Conservation (phyloP, 2,329 filamentous ascomycete genomes). For the Trichoderma sp. region DNA sequence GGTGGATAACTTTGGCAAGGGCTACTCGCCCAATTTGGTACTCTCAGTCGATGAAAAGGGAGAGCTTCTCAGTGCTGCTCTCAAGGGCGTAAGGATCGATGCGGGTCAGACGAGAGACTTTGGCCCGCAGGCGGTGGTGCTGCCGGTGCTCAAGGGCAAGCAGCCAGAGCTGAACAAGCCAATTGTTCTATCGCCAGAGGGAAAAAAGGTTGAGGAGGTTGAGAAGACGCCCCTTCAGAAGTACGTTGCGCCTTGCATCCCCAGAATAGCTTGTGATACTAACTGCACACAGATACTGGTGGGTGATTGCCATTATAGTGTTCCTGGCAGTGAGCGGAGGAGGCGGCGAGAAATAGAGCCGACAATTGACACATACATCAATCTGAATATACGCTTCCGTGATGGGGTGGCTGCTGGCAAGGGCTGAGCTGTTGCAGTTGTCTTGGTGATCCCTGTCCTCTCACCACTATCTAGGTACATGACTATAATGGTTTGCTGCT, state of each 20-base stretch:
- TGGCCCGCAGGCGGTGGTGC: constrained; percentile 56
- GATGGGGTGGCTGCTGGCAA: neutral
- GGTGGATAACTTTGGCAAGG: constrained; percentile 58
- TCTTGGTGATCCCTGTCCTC: neutral
- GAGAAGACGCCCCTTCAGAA: constrained; percentile 66
- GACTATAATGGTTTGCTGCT: neutral
- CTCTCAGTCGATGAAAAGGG: constrained; percentile 48
- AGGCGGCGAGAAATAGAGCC: constrained; percentile 46
- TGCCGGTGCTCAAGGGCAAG: constrained; percentile 47
- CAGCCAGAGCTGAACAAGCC: constrained; percentile 62
- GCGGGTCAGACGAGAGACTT: constrained; percentile 64
- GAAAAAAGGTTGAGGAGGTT: constrained; percentile 54
- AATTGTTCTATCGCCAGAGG: constrained; percentile 58
- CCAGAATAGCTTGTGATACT: constrained; percentile 28
- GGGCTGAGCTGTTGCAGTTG: no score
- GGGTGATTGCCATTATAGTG: constrained; percentile 54
- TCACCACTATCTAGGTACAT: neutral
- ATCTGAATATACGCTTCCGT: neutral
- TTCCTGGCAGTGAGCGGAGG: constrained; percentile 54
- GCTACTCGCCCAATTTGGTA: constrained; percentile 56
- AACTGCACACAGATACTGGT: constrained; percentile 59
- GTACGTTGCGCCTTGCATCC: constrained; percentile 42
- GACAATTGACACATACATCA: neutral
- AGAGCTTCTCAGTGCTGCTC: constrained; percentile 48
- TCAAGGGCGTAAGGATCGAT: constrained; percentile 58